These are phyloP conservation scores for Lupinus albus DNA, from an alignment of 306 rosid genomes.

Conservation along the genomic window DNA sequence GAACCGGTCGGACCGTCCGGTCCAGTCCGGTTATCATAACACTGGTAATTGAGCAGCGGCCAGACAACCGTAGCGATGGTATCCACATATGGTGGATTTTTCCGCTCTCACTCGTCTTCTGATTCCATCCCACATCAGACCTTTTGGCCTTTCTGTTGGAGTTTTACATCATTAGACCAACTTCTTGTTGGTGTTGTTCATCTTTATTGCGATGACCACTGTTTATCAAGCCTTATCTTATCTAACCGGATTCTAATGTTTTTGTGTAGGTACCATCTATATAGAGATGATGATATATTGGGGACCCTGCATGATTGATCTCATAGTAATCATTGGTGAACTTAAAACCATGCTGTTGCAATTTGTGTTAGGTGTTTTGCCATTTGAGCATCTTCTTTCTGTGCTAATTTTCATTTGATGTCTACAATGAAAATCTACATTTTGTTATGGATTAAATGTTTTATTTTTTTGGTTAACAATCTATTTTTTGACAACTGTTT, in stretches of 20 bases:
- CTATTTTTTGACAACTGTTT: conserved; percentile 38
- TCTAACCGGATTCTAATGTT: conserved; percentile 12
- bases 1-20: too few relatives aligned
- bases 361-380: conserved; percentile 32
- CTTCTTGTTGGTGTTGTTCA: too few relatives aligned
- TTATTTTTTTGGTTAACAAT: neutral
- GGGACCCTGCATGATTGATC: conserved; percentile 64
- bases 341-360: conserved; percentile 8
- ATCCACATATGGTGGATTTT: conserved; percentile 75
- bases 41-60: conserved; percentile 71
- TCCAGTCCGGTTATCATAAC: too few relatives aligned
- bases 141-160: too few relatives aligned
- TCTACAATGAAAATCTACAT: neutral
- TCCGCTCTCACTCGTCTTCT: conserved; percentile 61
- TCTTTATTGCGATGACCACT: conserved; percentile 28
- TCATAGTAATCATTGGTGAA: neutral
- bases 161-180: too few relatives aligned
- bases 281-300: conserved; percentile 55
- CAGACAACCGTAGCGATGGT: conserved; percentile 96
- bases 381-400: conserved; percentile 33
- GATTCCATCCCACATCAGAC: conserved; percentile 75
- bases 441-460: conserved; percentile 10
- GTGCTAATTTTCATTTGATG: conserved; percentile 16
- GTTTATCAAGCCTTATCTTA: conserved; percentile 10
- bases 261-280: conserved; percentile 54